Base-by-base conservation (phyloP, 2,329 filamentous ascomycete species). In the Phoma herbarum region DNA sequence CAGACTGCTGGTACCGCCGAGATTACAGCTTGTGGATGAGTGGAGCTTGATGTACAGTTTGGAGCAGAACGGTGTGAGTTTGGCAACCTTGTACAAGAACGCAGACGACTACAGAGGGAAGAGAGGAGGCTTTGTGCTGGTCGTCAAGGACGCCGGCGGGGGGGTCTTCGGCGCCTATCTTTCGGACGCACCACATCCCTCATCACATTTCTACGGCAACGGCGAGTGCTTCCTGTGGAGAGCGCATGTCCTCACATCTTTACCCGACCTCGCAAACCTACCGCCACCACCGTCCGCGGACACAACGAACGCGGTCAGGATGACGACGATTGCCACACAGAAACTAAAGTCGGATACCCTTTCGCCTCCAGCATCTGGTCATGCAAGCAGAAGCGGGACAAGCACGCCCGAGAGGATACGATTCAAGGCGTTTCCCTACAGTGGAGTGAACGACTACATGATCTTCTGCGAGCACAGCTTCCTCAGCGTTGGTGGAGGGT, bases 391-490 rank as follows among this genome's bases (percentile, higher is more conserved):
- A 55, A 81, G 78, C 66, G 79, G 83, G 2, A 78, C 84, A 1
- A 84, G 83, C 25, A 87, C 87, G 4, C 86, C 88, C 4, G 91
- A 94, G 61, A 85, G 88, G 25, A 92, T 98, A 66, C 88, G 95
- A 20, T 99, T 99, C 84, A 97, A 97, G 79, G 94, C 94, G 0
- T 99, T 98, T 70, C 93, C 94, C 0, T 98, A 97, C 73, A 96
- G 91, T 56, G 95, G 95, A 5, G 86, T 96, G 39, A 98, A 99
- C 76, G 95, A 98, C 77, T 99, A 96, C 75, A 92, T 94, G 81
- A 95, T 98, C 66, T 90, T 96, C 71, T 98, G 94, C 78, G 93
- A 98, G 78, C 83, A 87, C 3, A 86, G 88, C 23, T 98, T 91
- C 75, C 78, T 99, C 42, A 95, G 91, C 70, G 84, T 98, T 20